These are phyloP conservation scores for Ogataea methanolica DNA, from an alignment of 805 yeast genomes.

Conservation along the genomic window DNA sequence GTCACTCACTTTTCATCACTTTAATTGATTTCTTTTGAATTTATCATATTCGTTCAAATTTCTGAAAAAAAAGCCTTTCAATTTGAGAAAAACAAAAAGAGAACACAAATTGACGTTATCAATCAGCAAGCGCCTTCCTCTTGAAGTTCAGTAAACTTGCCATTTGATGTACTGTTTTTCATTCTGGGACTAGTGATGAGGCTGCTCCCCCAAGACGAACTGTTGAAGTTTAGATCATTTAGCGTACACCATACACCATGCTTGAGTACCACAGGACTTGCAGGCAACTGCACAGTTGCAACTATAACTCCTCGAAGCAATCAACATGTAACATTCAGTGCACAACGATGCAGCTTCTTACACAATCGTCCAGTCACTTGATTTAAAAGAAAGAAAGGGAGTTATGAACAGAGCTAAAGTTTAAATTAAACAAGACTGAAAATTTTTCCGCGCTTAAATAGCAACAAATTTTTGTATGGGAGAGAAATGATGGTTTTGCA, in stretches of 20 bases:
- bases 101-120: not conserved
- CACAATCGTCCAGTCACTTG: not conserved
- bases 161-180: slow-evolving; percentile 1
- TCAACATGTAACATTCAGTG: no score
- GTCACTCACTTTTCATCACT: slow-evolving; percentile 40
- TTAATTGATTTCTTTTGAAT: slow-evolving; percentile 1
- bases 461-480: no score
- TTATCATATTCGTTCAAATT: not conserved
- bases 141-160: not conserved
- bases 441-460: no score
- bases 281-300: no score
- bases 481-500: no score
- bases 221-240: no score
- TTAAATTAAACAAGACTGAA: not conserved
- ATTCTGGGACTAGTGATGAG: no score
- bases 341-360: no score
- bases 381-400: not conserved
- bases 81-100: not conserved
- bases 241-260: no score
- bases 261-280: no score
- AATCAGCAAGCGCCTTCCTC: not conserved
- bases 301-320: no score
- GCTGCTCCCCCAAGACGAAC: no score
- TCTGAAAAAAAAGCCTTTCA: not conserved
- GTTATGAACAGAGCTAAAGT: not conserved